These are phyloP conservation scores for Sugiyamaella qingdaonensis DNA, from an alignment of 805 yeast species.

Conservation along the genomic window DNA sequence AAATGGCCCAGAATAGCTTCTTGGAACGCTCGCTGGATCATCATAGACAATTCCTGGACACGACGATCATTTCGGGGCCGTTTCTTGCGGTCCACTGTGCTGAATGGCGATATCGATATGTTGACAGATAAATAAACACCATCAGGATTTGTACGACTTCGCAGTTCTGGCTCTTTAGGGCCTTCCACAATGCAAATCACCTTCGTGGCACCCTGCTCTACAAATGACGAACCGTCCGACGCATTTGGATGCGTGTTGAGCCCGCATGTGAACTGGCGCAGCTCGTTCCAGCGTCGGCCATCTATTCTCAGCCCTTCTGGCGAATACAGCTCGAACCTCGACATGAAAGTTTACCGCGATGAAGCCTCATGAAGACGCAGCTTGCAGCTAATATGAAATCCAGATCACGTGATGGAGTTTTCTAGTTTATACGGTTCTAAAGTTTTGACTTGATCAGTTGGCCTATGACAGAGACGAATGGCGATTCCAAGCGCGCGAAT, in stretches of 20 bases:
- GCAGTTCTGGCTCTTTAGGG: slow-evolving; percentile 73
- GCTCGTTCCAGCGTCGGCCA: slow-evolving; percentile 93
- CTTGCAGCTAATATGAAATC: background rate
- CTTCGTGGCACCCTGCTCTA: slow-evolving; percentile 89
- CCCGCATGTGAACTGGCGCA: slow-evolving; percentile 73
- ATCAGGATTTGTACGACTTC: slow-evolving; percentile 43
- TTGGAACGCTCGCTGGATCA: slow-evolving; percentile 33
- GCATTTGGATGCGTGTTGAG: slow-evolving; percentile 79
- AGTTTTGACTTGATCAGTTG: background rate
- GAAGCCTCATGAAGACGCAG: background rate
- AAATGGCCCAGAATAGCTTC: slow-evolving; percentile 66
- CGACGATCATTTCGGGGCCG: slow-evolving; percentile 54
- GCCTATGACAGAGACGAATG: background rate
- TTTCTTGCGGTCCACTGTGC: slow-evolving; percentile 70
- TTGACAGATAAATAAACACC: slow-evolving; percentile 59
- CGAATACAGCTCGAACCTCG: slow-evolving; percentile 66
- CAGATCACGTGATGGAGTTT: background rate
- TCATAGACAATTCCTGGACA: slow-evolving; percentile 33
- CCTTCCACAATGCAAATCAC: slow-evolving; percentile 83
- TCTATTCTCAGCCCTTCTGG: slow-evolving; percentile 93
- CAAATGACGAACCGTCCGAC: slow-evolving; percentile 87
- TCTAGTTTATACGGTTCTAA: background rate
- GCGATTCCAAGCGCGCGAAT: background rate
- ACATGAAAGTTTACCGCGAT: slow-evolving; percentile 13
- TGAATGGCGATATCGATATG: slow-evolving; percentile 74